A percentile compares a stretch with the other conserved stretches of the same genome.
phyloP scores from a whole-genome alignment of 805 yeast genomes.

The Yueomyces sp. region DNA sequence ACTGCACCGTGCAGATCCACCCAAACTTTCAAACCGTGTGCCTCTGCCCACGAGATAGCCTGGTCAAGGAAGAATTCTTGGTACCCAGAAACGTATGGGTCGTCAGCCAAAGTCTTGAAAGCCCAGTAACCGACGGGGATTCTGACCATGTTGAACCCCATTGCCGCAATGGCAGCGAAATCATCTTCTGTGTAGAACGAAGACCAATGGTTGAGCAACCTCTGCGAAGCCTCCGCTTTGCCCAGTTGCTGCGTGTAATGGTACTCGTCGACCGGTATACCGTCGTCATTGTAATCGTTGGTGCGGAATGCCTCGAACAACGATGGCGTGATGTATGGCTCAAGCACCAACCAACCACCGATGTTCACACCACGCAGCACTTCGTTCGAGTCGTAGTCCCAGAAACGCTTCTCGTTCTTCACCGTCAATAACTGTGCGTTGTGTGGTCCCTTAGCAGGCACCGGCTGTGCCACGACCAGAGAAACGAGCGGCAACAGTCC shows the following conservation, averaged over 20 bases:
- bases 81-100: constrained; percentile 74
- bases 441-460: constrained; percentile 8
- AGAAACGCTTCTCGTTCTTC: constrained; percentile 12
- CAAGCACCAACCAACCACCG: constrained; percentile 87
- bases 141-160: constrained; percentile 74
- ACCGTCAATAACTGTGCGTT: constrained; percentile 10
- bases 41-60: constrained; percentile 66
- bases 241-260: constrained; percentile 54
- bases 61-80: constrained; percentile 58
- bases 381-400: constrained; percentile 9
- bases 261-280: constrained; percentile 73
- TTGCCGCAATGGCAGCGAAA: constrained; percentile 40
- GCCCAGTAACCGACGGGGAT: constrained; percentile 97
- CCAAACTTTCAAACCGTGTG: constrained; percentile 62
- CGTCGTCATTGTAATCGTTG: constrained; percentile 20
- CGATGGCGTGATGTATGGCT: constrained; percentile 77
- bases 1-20: constrained; percentile 93
- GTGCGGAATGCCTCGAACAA: constrained; percentile 41
- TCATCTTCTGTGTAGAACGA: constrained; percentile 67
- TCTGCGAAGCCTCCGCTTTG: constrained; percentile 34
- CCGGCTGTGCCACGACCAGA: constrained; percentile 2
- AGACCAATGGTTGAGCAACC: constrained; percentile 62
- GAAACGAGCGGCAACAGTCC: too few species aligned
- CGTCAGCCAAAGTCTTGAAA: constrained; percentile 38
- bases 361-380: constrained; percentile 51